Evolutionary conservation across 345 rosid species (phyloP).

Genomic region (Triadica sebifera): DNA sequence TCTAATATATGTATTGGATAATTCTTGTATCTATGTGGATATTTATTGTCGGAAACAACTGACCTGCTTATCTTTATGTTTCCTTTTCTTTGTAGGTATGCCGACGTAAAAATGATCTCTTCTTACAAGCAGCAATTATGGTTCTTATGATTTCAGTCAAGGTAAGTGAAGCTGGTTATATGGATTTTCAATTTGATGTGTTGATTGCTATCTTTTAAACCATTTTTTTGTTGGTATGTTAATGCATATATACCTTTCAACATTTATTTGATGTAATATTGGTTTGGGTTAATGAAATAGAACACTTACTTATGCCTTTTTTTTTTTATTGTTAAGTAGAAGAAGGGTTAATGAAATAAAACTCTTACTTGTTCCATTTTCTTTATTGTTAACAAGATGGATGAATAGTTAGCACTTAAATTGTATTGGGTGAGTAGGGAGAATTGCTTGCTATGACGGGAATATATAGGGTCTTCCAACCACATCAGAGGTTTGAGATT

Average conservation of each 20-base stretch:
- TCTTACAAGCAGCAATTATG: conserved; percentile 55
- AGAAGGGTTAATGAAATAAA: too few species aligned
- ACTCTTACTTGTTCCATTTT: neutral
- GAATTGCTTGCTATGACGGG: neutral
- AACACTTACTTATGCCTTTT: too few species aligned
- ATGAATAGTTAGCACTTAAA: neutral
- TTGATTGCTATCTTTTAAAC: neutral
- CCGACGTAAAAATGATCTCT: conserved; percentile 44
- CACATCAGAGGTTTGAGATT: too few species aligned
- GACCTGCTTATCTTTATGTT: neutral
- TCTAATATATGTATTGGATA: neutral
- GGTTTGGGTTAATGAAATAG: too few species aligned
- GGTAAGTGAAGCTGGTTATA: conserved; percentile 33
- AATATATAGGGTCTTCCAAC: neutral
- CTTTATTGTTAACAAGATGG: too few species aligned
- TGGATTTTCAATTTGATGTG: neutral
- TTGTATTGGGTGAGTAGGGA: neutral
- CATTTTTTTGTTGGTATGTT: neutral
- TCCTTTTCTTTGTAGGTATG: conserved; percentile 52
- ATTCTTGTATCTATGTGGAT: neutral
- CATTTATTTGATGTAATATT: neutral
- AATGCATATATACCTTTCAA: neutral
- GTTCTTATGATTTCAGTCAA: conserved; percentile 87
- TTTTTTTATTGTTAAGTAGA: too few species aligned
- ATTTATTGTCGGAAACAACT: neutral